Evolutionary conservation across 2,329 filamentous ascomycete genomes (phyloP).

Genomic region (Pseudogymnoascus sp.): DNA sequence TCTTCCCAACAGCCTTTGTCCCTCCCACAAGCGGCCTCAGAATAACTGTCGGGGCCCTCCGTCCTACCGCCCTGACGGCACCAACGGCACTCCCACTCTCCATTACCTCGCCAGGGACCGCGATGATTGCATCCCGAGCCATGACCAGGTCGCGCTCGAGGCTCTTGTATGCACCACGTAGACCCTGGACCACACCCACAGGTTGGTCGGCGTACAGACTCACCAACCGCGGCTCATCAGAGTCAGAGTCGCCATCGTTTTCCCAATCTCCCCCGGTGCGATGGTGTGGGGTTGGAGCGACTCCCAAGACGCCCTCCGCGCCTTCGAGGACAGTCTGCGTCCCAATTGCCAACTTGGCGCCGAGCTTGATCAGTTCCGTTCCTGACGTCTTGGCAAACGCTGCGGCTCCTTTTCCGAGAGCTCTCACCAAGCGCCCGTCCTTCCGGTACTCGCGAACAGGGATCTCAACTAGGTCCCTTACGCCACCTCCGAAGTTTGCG

Average conservation of each 20-base stretch:
- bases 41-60: slow-evolving; percentile 84
- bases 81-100: slow-evolving; percentile 75
- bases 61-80: slow-evolving; percentile 68
- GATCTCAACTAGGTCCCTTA: slow-evolving; percentile 78
- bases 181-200: slow-evolving; percentile 74
- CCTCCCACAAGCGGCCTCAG: slow-evolving; percentile 85
- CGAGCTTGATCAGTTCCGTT: slow-evolving; percentile 86
- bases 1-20: slow-evolving; percentile 79
- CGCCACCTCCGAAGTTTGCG: slow-evolving; percentile 81
- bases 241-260: slow-evolving; percentile 54
- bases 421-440: slow-evolving; percentile 84
- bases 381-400: slow-evolving; percentile 91
- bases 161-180: slow-evolving; percentile 73
- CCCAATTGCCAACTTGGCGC: slow-evolving; percentile 88
- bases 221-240: slow-evolving; percentile 68
- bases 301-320: slow-evolving; percentile 66
- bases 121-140: slow-evolving; percentile 85
- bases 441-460: slow-evolving; percentile 90
- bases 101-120: slow-evolving; percentile 84
- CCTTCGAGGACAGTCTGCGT: slow-evolving; percentile 89
- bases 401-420: slow-evolving; percentile 80
- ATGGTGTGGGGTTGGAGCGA: slow-evolving; percentile 19
- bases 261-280: slow-evolving; percentile 36
- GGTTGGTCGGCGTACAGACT: slow-evolving; percentile 93
- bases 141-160: slow-evolving; percentile 80